Evolutionary conservation across 805 yeast species (phyloP), one percentile per base, ranked within the genome.

Genomic region (Candida ovalis): DNA sequence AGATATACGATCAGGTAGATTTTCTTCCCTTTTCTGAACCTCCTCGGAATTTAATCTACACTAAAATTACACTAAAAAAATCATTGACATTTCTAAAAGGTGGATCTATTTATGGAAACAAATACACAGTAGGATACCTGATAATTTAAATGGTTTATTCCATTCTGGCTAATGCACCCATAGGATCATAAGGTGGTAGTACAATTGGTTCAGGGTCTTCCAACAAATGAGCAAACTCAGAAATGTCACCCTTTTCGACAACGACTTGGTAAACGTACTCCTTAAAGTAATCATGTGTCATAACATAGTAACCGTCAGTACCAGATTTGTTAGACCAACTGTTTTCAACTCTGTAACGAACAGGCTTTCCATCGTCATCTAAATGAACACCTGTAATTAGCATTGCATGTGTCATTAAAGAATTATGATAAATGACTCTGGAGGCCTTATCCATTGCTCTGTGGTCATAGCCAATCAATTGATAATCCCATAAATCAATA

Each of bases 391-490:
- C 96, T 12, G 90, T 83, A 59, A 88, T 79, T 21, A 82, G 76
- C 96, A 88, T 88, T 33, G 96, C 96, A 61, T 88, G 96, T 15
- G 95, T 88, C 95, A 88, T 87, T 54, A 81, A 70, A 22, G 90
- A 83, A 54, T 88, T 82, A 48, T 81, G 81, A 54, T 85, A 82
- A 50, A 74, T 68, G 51, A 89, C 81, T 53, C 96, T 73, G 43
- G 88, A 84, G 19, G 81, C 81, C 71, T 89, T 88, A 44, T 64
- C 52, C 57, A 58, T 52, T 58, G 77, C 73, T 45, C 77, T 71
- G 59, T 76, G 68, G 45, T 73, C 64, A 73, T 81, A 74, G 42
- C 82, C 81, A 42, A 67, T 59, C 47, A 82, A 66, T 52, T 77
- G 70, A 67, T 81, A 86, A 58, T 85, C 83, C 80, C 82, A 88